Conservation (phyloP, 2,329 filamentous ascomycete species). For the Scopulariopsis brevicaulis region DNA sequence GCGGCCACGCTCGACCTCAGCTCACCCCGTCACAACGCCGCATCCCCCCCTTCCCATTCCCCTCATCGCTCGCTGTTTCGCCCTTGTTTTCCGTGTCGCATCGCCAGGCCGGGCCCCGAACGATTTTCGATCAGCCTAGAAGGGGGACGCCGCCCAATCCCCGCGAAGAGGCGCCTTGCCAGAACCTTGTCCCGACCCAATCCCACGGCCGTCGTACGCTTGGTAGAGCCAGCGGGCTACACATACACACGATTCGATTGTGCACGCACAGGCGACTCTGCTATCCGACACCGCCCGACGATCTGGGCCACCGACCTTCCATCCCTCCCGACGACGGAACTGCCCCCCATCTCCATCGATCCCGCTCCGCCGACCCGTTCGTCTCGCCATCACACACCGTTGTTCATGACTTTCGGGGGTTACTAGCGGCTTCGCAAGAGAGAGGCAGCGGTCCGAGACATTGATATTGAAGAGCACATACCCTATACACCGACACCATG, state of each 20-base stretch:
- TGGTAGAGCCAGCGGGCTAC: neutral
- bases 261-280: neutral
- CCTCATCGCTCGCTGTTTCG: neutral
- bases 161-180: neutral
- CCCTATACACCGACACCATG: slow-evolving; percentile 19
- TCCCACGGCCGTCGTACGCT: neutral
- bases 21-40: neutral
- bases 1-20: neutral
- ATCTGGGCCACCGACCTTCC: neutral
- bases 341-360: neutral
- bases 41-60: neutral
- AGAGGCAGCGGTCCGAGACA: neutral
- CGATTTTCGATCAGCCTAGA: neutral
- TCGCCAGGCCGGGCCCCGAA: neutral
- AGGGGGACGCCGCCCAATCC: neutral
- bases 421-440: neutral
- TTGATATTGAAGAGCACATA: neutral
- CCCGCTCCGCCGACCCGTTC: neutral
- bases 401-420: neutral
- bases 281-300: neutral
- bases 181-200: neutral
- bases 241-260: neutral
- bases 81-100: neutral
- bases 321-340: neutral
- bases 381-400: neutral